Evolutionary conservation across 192 early-diverging fungal species (phyloP).

Genomic region (Glomus cerebriforme): DNA sequence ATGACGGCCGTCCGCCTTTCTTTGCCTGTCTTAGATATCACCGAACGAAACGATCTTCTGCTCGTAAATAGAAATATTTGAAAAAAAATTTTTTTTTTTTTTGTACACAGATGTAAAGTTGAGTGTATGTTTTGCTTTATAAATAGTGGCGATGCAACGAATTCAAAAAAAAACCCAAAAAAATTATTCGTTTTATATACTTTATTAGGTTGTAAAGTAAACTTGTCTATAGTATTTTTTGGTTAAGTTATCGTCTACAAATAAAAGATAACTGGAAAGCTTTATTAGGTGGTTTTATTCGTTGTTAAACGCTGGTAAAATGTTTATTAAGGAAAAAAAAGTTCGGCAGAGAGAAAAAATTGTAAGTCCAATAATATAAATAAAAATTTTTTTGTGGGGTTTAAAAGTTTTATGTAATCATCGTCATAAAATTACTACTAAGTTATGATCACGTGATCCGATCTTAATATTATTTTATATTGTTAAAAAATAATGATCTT

Average conservation of each 20-base stretch:
- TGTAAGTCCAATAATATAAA: background rate
- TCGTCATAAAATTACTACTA: no score
- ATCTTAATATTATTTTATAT: no score
- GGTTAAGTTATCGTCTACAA: background rate
- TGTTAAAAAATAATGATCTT: no score
- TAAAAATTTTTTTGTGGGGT: background rate
- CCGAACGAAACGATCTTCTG: background rate
- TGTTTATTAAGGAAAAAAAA: background rate
- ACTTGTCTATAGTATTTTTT: background rate
- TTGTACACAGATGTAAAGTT: background rate
- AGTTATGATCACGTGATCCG: no score
- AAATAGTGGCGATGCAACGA: background rate
- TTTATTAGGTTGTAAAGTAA: background rate
- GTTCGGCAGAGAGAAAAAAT: background rate
- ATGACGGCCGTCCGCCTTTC: background rate
- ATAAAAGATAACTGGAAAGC: background rate
- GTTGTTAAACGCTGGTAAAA: background rate
- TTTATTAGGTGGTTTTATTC: background rate
- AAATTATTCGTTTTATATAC: background rate
- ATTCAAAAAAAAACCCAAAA: background rate
- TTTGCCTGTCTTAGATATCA: background rate
- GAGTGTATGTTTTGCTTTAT: background rate
- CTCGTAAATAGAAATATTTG: background rate
- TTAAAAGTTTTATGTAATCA: no score
- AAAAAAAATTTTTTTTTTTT: background rate